Base-by-base conservation (phyloP, 352 stramenopile genomes). In the Pythium rishiriense region DNA sequence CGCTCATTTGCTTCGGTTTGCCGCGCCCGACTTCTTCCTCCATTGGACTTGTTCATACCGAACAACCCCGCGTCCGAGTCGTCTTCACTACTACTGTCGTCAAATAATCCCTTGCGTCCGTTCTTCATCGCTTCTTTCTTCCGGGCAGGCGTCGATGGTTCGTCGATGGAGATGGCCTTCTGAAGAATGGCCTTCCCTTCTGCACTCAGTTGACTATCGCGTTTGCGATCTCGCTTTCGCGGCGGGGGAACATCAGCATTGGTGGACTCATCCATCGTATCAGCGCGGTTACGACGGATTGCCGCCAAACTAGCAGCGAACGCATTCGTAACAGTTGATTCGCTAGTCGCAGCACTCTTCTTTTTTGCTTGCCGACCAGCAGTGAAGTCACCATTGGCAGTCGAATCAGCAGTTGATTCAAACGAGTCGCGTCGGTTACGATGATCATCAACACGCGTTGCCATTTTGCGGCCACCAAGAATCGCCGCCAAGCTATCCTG, bases 101-200 rank as follows among this genome's bases (percentile, higher is more conserved):
- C 86, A 68, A 95, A 95, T 1, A 95, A 64, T 6, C 84, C 84
- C 48, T 77, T 89, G 2, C 84, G 77, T 49, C 79, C 78, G 8
- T 76, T 42, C 29, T 47, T 45, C 53, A 66, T 68, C 15, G 61
- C 15, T 15, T 54, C 43, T 42, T 75, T 74, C 22, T 59, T 62
- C 26, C 72, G 79, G n/a, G 58, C 29, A 24, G 42, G 15, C 26
- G 56, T 41, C 35, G 55, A 51, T 21, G 49, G 42, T 17, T 70
- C 65, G 46, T 74, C 72, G n/a, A 52, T 51, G 17, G 60, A 61
- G 22, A 93, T 86, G 10, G 81, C 85, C 48, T 90, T 87, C 57
- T 87, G 75, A 33, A 90, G 60, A 4, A 94, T 78, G n/a, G 78
- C 72, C 31, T 94, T 94, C 11, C 79, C 83, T 60, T 92, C 85